These are phyloP conservation scores for Draba incana DNA, from an alignment of 345 rosid genomes.

Conservation along the genomic window DNA sequence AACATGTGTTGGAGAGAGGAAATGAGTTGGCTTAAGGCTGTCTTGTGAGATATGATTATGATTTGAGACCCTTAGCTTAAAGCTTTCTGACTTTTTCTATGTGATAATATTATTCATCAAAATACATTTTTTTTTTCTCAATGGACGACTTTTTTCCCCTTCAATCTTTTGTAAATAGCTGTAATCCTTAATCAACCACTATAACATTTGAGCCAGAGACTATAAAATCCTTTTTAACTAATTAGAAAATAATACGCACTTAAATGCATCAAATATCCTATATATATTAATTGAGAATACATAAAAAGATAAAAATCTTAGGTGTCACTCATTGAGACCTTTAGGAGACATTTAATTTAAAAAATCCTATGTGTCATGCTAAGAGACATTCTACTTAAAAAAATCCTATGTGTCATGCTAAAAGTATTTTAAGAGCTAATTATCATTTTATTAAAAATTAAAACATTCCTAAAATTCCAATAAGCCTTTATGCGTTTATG, in stretches of 20 bases:
- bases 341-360: too few species aligned
- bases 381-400: too few species aligned
- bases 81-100: conserved; percentile 29
- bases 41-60: conserved; percentile 34
- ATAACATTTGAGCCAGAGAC: conserved; percentile 3
- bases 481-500: too few species aligned
- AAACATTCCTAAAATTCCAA: too few species aligned
- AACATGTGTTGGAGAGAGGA: conserved; percentile 39
- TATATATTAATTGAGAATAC: too few species aligned
- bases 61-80: conserved; percentile 26
- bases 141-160: conserved; percentile 11
- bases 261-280: background rate
- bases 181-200: conserved; percentile 9
- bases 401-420: too few species aligned
- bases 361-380: too few species aligned
- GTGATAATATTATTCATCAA: conserved; percentile 25
- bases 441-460: too few species aligned
- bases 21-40: conserved; percentile 40
- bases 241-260: background rate
- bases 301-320: too few species aligned
- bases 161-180: conserved; percentile 8
- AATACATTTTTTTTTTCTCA: conserved; percentile 1
- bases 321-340: too few species aligned
- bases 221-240: background rate
- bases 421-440: too few species aligned